phyloP scores from a whole-genome alignment of 2,329 filamentous ascomycete genomes.

The Stachybotrys elegans region DNA sequence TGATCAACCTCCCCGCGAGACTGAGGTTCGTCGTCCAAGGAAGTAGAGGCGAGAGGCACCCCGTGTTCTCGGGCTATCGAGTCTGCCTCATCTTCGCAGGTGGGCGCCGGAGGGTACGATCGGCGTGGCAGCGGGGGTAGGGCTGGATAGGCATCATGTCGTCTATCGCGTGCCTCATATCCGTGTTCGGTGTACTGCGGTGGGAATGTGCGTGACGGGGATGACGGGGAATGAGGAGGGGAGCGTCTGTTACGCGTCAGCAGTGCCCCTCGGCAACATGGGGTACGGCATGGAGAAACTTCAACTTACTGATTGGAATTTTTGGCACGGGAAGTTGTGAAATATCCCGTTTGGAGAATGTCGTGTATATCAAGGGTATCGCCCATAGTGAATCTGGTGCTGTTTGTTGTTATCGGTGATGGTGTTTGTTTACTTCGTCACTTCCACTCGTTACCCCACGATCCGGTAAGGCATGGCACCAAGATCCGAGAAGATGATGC shows the following conservation, averaged over 20 bases:
- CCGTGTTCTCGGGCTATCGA: conserved; percentile 59
- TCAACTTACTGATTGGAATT: conserved; percentile 21
- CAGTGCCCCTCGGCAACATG: no score
- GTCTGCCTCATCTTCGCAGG: conserved; percentile 63
- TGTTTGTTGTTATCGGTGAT: no score
- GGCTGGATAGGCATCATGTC: no score
- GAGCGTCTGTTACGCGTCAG: background rate
- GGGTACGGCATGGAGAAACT: background rate
- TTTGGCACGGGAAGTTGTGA: conserved; percentile 40
- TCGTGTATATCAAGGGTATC: conserved; percentile 39
- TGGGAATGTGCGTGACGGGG: background rate
- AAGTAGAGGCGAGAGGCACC: conserved; percentile 19
- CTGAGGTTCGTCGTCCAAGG: conserved; percentile 48
- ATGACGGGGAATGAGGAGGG: background rate
- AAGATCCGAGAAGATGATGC: no score
- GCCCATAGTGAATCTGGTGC: conserved; percentile 38
- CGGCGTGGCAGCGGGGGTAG: conserved; percentile 14
- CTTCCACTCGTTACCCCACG: background rate
- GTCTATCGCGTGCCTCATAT: no score
- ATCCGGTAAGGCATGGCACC: background rate
- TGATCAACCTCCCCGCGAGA: conserved; percentile 64
- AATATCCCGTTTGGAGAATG: conserved; percentile 45
- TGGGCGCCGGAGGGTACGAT: conserved; percentile 55
- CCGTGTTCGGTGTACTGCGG: background rate
- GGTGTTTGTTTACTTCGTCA: no score